phyloP scores from a whole-genome alignment of 2,329 filamentous ascomycete species.

The Apiospora sp. region DNA sequence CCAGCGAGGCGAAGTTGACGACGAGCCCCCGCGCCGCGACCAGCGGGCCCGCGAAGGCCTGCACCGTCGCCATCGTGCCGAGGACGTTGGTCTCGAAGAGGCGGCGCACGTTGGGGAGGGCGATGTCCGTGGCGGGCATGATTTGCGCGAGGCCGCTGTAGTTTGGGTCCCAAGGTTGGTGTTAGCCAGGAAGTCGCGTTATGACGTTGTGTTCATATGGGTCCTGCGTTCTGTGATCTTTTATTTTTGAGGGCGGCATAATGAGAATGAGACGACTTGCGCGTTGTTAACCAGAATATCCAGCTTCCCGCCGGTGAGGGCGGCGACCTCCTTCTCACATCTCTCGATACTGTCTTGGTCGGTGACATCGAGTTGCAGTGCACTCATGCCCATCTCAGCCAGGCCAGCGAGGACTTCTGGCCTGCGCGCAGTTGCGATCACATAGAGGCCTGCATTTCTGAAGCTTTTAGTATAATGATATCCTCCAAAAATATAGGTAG shows the following conservation, averaged over 20 bases:
- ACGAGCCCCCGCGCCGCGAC: constrained; percentile 57
- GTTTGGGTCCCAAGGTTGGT: not conserved
- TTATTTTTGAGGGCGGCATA: not conserved
- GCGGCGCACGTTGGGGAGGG: constrained; percentile 56
- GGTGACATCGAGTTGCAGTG: constrained; percentile 62
- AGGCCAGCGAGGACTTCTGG: constrained; percentile 56
- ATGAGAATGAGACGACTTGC: constrained; percentile 44
- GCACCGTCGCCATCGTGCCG: constrained; percentile 59
- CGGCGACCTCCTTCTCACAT: constrained; percentile 55
- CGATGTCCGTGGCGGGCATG: constrained; percentile 56
- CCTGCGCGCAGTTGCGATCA: constrained; percentile 65
- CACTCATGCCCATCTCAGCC: constrained; percentile 55
- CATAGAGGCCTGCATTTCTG: constrained; percentile 50
- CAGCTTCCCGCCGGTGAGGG: constrained; percentile 59
- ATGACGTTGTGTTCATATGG: no score
- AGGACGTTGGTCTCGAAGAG: constrained; percentile 64
- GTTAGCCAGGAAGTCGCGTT: not conserved
- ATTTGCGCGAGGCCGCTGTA: constrained; percentile 55
- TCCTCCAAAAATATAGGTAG: not conserved
- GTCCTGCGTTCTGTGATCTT: no score
- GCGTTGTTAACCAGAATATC: constrained; percentile 69
- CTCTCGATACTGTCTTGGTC: constrained; percentile 56
- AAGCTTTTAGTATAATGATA: not conserved
- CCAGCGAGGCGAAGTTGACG: constrained; percentile 59
- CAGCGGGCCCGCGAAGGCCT: constrained; percentile 54